A percentile compares a stretch with the other conserved stretches of the same genome.
Conservation (phyloP, 106 monocot genomes). For the Narthecium ossifragum region DNA sequence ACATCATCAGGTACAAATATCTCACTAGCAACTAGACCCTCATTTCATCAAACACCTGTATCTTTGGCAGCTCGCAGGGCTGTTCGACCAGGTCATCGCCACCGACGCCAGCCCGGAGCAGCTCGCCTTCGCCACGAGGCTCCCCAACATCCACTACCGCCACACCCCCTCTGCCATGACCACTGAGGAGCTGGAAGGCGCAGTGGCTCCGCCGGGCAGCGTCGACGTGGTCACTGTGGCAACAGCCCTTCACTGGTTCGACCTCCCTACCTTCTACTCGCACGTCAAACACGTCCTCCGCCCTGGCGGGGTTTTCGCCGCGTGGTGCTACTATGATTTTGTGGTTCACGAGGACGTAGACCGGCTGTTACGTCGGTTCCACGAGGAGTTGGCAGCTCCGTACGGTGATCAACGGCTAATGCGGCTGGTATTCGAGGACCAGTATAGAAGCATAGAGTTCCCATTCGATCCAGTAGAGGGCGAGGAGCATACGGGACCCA, state of each 20-base stretch:
- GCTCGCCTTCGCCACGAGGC: constrained; percentile 33
- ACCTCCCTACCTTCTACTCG: constrained; percentile 59
- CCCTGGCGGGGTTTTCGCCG: constrained; percentile 59
- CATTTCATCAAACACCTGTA: too few relatives aligned
- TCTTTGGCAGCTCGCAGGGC: constrained; percentile 46
- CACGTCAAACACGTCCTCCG: constrained; percentile 32
- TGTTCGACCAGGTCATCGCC: constrained; percentile 56
- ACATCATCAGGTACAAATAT: too few relatives aligned
- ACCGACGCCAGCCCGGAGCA: constrained; percentile 73
- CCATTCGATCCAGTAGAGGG: constrained; percentile 67
- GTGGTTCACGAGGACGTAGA: constrained; percentile 44
- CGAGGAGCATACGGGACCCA: constrained; percentile 52
- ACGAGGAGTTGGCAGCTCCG: constrained; percentile 19
- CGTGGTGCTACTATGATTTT: constrained; percentile 60
- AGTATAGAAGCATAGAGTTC: constrained; percentile 46
- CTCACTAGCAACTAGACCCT: too few relatives aligned
- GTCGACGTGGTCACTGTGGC: constrained; percentile 79
- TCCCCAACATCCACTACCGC: constrained; percentile 58
- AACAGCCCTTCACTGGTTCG: constrained; percentile 84
- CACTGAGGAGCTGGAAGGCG: constrained; percentile 15
- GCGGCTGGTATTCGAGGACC: constrained; percentile 40
- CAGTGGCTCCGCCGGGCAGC: constrained; percentile 30
- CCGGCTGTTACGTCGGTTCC: constrained; percentile 22
- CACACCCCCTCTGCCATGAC: constrained; percentile 30
- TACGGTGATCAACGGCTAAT: constrained; percentile 45